Evolutionary conservation across 1,284 basidiomycete species (phyloP).

Genomic region (Cutaneotrichosporon mucoides): DNA sequence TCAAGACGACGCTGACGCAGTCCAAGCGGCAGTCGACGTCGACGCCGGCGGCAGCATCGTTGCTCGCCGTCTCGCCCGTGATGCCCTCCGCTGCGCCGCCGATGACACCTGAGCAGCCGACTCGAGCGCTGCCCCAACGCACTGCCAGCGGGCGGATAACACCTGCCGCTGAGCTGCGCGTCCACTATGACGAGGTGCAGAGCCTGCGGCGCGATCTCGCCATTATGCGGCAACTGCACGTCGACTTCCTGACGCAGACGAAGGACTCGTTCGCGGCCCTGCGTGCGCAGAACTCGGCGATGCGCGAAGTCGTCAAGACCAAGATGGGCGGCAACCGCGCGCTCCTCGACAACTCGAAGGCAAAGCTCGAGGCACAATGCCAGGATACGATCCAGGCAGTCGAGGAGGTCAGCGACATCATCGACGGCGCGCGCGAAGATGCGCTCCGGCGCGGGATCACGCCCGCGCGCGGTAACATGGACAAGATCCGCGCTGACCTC

Average conservation of each 20-base stretch:
- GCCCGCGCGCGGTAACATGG: constrained; percentile 71
- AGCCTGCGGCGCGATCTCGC: constrained; percentile 88
- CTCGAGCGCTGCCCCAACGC: background rate
- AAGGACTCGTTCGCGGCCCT: constrained; percentile 75
- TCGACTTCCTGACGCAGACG: constrained; percentile 85
- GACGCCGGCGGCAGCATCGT: constrained; percentile 42
- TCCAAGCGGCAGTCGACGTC: constrained; percentile 49
- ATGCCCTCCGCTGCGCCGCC: background rate
- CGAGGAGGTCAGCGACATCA: constrained; percentile 87
- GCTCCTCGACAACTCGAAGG: constrained; percentile 87
- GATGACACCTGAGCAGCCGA: constrained; percentile 20
- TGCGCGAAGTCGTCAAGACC: constrained; percentile 76
- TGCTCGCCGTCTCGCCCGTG: constrained; percentile 25
- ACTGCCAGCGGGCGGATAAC: constrained; percentile 4
- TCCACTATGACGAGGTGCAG: constrained; percentile 91
- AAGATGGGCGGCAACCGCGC: constrained; percentile 81
- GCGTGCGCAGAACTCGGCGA: constrained; percentile 75
- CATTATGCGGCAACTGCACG: constrained; percentile 88
- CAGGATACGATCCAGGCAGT: constrained; percentile 88
- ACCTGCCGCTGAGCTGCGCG: constrained; percentile 67
- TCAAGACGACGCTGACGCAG: constrained; percentile 59
- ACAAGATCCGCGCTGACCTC: constrained; percentile 70
- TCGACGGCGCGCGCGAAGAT: constrained; percentile 87
- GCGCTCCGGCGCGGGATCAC: constrained; percentile 84
- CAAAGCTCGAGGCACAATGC: constrained; percentile 78